Base-by-base conservation (phyloP, 768 basidiomycete genomes). In the Pisolithus sp. region DNA sequence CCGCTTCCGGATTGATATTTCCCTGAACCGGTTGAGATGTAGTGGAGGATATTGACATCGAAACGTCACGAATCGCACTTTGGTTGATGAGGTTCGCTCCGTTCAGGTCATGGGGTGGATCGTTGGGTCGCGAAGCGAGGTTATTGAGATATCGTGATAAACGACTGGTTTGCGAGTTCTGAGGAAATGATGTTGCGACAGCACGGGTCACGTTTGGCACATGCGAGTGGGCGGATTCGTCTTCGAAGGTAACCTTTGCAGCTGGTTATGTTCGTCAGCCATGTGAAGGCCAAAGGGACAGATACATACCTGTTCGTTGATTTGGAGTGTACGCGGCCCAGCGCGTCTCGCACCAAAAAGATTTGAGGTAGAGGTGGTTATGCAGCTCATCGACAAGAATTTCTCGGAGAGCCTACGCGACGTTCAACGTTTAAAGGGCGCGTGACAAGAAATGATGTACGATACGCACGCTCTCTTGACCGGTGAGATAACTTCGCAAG, bases 341-440 rank as follows among this genome's bases (percentile, higher is more conserved):
- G 28, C 95, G 82, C 5, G 84, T 80, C 58, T 98, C 95, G 63
- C 91, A 93, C 83, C 93, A 96, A 66, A 93, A 95, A 1, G 88
- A 90, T 62, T 95, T 96, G 53, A 99, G 81, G 68, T 96, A 99
- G n/a, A 99, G 71, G 68, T 99, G 96, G 58, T 84, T 91, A 63
- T 98, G 94, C 12, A 99, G 76, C 62, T 99, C 96, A 58, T 99
- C 96, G 7, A 94, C 76, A 52, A 99, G 72, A 50, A 98, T 96
- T 57, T 98, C 96, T 43, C 89, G 79, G 41, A 99, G 70, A 10
- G 89, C 86, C 95, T 97, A 60, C 1, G 31, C 51, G 46, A 38
- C 2, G 2, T 47, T 69, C 23, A 64, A 38, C 1, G 2, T 47
- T 69, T 20, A 66, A 48, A 17, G 7, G 30, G 37, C n/a, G 0